These are phyloP conservation scores for Myriosclerotinia duriaeana DNA, from an alignment of 2,329 filamentous ascomycete species.

Conservation along the genomic window DNA sequence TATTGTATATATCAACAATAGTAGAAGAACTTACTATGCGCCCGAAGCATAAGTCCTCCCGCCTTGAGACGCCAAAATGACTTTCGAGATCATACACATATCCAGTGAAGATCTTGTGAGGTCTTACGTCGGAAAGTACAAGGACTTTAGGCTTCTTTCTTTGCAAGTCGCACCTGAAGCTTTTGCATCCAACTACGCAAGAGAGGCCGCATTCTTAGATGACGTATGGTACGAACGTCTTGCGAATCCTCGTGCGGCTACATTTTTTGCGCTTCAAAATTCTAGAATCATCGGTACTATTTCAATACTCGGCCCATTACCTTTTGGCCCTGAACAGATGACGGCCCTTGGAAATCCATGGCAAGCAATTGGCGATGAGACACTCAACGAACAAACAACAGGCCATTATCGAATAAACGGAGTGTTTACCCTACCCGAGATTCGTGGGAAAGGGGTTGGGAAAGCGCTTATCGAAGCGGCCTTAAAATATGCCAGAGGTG, in stretches of 20 bases:
- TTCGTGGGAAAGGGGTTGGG: conserved; percentile 43
- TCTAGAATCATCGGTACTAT: conserved; percentile 40
- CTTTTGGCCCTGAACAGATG: conserved; percentile 27
- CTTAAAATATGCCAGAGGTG: conserved; percentile 35
- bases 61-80: conserved; percentile 27
- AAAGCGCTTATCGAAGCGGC: conserved; percentile 40
- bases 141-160: conserved; percentile 35
- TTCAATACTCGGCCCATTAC: conserved; percentile 41
- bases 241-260: conserved; percentile 41
- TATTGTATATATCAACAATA: too few species aligned
- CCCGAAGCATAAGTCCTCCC: not conserved
- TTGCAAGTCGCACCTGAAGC: conserved; percentile 38
- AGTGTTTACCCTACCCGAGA: conserved; percentile 44
- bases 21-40: not conserved
- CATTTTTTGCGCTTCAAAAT: conserved; percentile 40
- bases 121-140: conserved; percentile 31
- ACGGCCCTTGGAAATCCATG: conserved; percentile 29
- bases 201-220: conserved; percentile 42
- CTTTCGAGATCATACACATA: conserved; percentile 35
- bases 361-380: conserved; percentile 21
- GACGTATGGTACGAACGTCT: conserved; percentile 43
- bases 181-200: conserved; percentile 44
- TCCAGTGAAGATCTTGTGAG: conserved; percentile 31
- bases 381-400: conserved; percentile 15
- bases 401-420: conserved; percentile 42